These are phyloP conservation scores for Dendrobium catenatum DNA, from an alignment of 106 monocot genomes.

Conservation along the genomic window DNA sequence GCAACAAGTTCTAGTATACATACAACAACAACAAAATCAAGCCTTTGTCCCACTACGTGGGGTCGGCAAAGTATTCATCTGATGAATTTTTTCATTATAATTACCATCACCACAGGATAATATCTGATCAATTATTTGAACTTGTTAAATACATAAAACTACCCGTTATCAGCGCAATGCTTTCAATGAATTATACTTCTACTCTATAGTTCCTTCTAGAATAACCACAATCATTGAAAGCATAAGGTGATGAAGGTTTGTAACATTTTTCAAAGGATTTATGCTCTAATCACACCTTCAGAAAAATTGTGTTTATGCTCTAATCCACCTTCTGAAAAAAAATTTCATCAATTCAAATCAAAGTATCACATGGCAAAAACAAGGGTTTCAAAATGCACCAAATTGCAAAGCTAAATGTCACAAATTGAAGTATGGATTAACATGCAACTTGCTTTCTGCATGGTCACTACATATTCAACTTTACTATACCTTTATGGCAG, in stretches of 20 bases:
- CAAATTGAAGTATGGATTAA: constrained; percentile 1
- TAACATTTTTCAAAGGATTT: not conserved
- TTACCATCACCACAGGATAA: not conserved
- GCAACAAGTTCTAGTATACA: not conserved
- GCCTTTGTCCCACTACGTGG: no score
- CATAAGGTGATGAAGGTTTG: not conserved
- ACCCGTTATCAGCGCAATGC: not conserved
- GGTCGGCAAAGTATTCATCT: not conserved
- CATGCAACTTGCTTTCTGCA: not conserved
- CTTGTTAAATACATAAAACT: not conserved
- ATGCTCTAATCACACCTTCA: not conserved
- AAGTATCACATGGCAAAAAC: not conserved
- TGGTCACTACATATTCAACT: not conserved
- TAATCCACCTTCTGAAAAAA: no score
- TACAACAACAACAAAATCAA: no score
- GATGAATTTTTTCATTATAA: not conserved
- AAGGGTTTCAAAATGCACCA: not conserved
- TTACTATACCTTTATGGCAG: constrained; percentile 73
- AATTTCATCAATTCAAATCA: not conserved
- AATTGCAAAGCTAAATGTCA: not conserved
- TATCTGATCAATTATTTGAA: constrained; percentile 3
- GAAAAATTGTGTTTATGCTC: not conserved
- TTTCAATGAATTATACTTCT: not conserved
- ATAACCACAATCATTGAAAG: not conserved
- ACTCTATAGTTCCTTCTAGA: not conserved